Conservation (phyloP, 2,329 filamentous ascomycete genomes). For the Sphaerostilbella broomeana region DNA sequence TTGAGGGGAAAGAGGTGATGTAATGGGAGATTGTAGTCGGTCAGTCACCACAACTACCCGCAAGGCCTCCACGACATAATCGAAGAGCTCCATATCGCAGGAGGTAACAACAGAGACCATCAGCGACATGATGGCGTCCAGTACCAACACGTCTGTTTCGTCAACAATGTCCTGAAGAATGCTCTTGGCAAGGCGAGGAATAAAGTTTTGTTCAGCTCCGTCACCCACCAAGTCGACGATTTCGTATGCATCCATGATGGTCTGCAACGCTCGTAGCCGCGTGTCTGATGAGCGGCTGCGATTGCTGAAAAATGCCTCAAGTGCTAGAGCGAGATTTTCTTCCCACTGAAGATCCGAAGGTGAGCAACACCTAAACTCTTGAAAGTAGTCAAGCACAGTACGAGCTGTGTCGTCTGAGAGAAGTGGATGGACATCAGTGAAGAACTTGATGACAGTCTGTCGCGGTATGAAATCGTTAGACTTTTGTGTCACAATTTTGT, state of each 20-base stretch:
- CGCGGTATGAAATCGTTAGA: conserved; percentile 53
- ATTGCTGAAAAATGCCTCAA: conserved; percentile 59
- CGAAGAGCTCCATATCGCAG: conserved; percentile 52
- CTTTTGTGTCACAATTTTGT: conserved; percentile 39
- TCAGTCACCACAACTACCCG: conserved; percentile 44
- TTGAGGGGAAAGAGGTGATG: conserved; percentile 23
- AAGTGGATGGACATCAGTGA: conserved; percentile 53
- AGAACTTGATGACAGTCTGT: conserved; percentile 60
- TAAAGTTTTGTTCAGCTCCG: conserved; percentile 50
- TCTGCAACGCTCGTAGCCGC: conserved; percentile 55
- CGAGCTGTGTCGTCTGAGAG: conserved; percentile 59
- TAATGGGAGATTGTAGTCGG: conserved; percentile 36
- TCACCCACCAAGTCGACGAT: conserved; percentile 53
- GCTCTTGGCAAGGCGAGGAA: conserved; percentile 53
- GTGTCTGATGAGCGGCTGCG: conserved; percentile 53
- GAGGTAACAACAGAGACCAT: conserved; percentile 58
- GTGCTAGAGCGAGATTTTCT: conserved; percentile 52
- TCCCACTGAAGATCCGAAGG: conserved; percentile 66
- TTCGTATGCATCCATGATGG: conserved; percentile 53
- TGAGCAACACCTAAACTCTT: conserved; percentile 62
- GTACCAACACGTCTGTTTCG: conserved; percentile 58
- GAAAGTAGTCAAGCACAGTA: conserved; percentile 60
- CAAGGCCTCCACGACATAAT: conserved; percentile 49
- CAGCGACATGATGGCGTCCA: conserved; percentile 59
- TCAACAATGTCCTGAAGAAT: conserved; percentile 55